Base-by-base conservation (phyloP, 805 yeast genomes). In the Saccharomycopsis fodiens region DNA sequence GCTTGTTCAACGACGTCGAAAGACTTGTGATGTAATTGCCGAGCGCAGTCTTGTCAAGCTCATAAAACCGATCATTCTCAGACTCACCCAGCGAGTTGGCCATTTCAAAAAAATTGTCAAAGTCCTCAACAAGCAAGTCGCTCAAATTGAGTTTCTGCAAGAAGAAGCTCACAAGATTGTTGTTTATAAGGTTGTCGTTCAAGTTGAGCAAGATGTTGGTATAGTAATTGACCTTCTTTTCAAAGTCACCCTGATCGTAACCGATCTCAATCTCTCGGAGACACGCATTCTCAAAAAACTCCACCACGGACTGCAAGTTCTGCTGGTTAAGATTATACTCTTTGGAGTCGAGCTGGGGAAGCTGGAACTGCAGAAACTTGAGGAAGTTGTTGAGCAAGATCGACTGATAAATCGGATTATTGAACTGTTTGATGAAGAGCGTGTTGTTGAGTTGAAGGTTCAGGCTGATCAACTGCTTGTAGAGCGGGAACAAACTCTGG, bases 221-320 rank as follows among this genome's bases (percentile, higher is more conserved):
- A 46, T 58, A 63, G 34, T 57, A 60, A 32, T 59, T 58, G 4
- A 63, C 62, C 15, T 59, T 60, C 8, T 63, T 60, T 3, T 57
- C 62, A 30, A 61, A 74, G 34, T 79, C 76, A 37, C 67, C 62
- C 1, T 67, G 56, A 37, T 72, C 76, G 48, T 72, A 70, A 50
- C 73, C 79, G 25, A 69, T 61, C 42, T 83, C 89, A 48, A 85
- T 69, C 57, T 86, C 94, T 39, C 77, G 62, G 13, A 85, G 59
- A 5, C 83, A 69, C 0, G 93, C 85, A 57, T 74, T 82, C 35
- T 82, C 81, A 57, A 86, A 85, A 16, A 85, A 66, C 55, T 82
- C 91, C 32, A 78, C 59, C 10, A 80, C 66, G 2, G 82, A 69
- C 31, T 69, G 71, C 39, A 82, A 61, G 48, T 76, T 48, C 25